phyloP scores from a whole-genome alignment of 805 yeast genomes.

The Kodamaea nitidulidarum region DNA sequence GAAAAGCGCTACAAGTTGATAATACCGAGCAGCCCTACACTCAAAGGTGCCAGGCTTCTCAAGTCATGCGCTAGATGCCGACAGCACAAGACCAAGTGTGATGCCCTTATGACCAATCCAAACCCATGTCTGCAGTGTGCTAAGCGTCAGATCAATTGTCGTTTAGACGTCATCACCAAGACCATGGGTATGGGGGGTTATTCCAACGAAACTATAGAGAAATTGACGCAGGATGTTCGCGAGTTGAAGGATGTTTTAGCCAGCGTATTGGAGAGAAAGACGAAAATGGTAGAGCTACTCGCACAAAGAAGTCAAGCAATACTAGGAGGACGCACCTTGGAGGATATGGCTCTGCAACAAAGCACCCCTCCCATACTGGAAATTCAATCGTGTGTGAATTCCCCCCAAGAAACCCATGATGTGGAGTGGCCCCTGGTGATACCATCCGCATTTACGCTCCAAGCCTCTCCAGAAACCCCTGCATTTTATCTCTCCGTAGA shows the following conservation, averaged over 20 bases:
- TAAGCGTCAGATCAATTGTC: slow-evolving; percentile 49
- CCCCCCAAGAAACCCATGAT: slow-evolving; percentile 7
- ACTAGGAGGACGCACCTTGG: neutral
- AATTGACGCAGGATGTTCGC: slow-evolving; percentile 24
- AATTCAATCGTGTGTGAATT: slow-evolving; percentile 13
- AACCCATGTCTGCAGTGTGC: slow-evolving; percentile 55
- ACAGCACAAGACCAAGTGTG: slow-evolving; percentile 64
- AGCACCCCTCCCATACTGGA: slow-evolving; percentile 12
- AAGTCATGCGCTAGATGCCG: slow-evolving; percentile 65
- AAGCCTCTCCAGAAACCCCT: slow-evolving; percentile 2
- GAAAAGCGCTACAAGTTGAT: slow-evolving; percentile 13
- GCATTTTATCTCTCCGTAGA: slow-evolving; percentile 10
- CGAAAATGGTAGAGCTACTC: slow-evolving; percentile 14
- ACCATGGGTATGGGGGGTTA: neutral
- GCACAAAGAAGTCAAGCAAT: slow-evolving; percentile 8
- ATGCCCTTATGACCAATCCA: slow-evolving; percentile 50
- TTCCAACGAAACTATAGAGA: slow-evolving; percentile 29
- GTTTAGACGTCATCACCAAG: slow-evolving; percentile 45
- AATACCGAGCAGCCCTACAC: slow-evolving; percentile 10
- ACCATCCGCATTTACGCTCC: neutral
- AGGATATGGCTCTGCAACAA: neutral
- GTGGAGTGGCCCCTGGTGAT: slow-evolving; percentile 2
- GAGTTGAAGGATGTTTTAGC: slow-evolving; percentile 22
- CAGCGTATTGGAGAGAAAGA: slow-evolving; percentile 20
- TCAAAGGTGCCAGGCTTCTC: slow-evolving; percentile 11